Conservation (phyloP, 164 flowering plant genomes). For the Dillenia turbinata region DNA sequence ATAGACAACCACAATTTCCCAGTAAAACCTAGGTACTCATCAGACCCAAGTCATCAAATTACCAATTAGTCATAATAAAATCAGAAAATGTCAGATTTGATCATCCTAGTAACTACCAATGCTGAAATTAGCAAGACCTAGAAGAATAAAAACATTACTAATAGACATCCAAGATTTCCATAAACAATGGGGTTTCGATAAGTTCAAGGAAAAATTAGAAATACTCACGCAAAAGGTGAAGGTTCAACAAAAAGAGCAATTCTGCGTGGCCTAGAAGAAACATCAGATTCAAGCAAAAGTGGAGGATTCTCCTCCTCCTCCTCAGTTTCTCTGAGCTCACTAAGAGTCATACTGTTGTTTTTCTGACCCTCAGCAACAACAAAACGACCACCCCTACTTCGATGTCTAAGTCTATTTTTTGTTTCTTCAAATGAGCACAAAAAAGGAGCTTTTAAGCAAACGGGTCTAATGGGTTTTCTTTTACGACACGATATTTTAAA, state of each 20-base stretch:
- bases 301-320: conserved; percentile 44
- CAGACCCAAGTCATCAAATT: neutral
- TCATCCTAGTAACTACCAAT: too few relatives aligned
- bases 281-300: conserved; percentile 41
- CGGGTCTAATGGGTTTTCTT: conserved; percentile 19
- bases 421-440: neutral
- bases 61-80: neutral
- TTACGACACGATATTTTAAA: neutral
- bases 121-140: too few relatives aligned
- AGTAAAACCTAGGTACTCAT: neutral
- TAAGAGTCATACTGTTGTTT: conserved; percentile 35
- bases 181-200: neutral
- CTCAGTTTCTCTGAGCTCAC: conserved; percentile 31
- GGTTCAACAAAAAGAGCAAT: conserved; percentile 99
- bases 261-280: conserved; percentile 58
- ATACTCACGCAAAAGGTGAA: conserved; percentile 96
- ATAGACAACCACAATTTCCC: too few relatives aligned
- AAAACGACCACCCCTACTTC: neutral
- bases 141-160: neutral
- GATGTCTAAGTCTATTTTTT: too few relatives aligned
- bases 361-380: conserved; percentile 9
- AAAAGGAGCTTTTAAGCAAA: conserved; percentile 6
- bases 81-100: neutral
- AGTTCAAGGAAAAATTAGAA: neutral
- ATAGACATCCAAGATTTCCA: neutral